Evolutionary conservation across 2,329 filamentous ascomycete species (phyloP), one percentile per base, ranked within the genome.

Genomic region (Zelopaecilomyces penicillatus): DNA sequence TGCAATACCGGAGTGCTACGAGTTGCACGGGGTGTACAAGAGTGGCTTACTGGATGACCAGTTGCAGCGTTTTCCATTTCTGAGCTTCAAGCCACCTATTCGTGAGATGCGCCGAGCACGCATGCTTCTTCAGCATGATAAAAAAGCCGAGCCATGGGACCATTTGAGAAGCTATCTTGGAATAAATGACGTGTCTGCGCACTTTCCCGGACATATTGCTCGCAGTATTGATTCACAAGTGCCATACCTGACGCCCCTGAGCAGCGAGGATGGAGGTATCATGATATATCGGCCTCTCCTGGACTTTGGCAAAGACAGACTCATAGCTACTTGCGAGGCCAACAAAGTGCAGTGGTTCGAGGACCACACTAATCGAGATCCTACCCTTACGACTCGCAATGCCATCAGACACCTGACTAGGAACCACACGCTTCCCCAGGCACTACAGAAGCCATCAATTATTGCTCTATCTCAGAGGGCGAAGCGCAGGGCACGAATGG

Each of bases 1-100:
- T 29, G 76, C 78, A 37, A 88, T 96, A n/a, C 91, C 91, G 1
- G 89, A 95, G 61, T 95, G 87, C 55, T 73, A 83, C 54, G 84
- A 84, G 30, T 61, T 94, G 2, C 78, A 87, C 57, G 82, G 85
- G 1, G 76, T 85, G 2, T 74, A 86, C 54, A 75, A 78, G 59
- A 87, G 83, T 57, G 83, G 83, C 4, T 64, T 73, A 19, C 48
- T 73, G 2, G 69, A 76, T 42, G 71, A 76, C 47, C 70, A 74
- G 55, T 49, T 54, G 9, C 48, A 43, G 0, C 5, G 39, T 0
- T 12, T 50, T 1, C 69, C 73, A 0, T 66, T 59, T 26, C 61
- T 73, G 44, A 67, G 62, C 44, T 62, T 67, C 56, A 53, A 45
- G 50, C 63, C 63, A 4, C 50, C 57, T 6, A 43, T 48, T 5